Conservation (phyloP, 2,329 filamentous ascomycete species). For the Sporothrix protearum region DNA sequence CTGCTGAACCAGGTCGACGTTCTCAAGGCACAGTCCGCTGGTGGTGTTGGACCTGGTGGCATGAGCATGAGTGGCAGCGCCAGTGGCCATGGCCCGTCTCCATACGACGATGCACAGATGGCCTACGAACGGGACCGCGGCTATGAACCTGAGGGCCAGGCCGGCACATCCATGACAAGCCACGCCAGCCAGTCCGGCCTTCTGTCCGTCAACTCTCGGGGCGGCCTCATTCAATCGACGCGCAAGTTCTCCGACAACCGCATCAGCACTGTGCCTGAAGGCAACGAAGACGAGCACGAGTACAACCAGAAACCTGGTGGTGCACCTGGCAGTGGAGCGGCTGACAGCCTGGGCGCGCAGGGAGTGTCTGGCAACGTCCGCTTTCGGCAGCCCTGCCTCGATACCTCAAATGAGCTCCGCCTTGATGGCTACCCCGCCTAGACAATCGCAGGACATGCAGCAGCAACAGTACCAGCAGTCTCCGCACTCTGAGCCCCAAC, state of each 20-base stretch:
- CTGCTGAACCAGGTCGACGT: constrained; percentile 88
- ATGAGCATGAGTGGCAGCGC: constrained; percentile 31
- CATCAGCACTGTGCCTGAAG: constrained; percentile 85
- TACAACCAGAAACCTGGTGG: constrained; percentile 40
- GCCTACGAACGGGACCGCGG: constrained; percentile 67
- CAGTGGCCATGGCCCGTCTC: constrained; percentile 52
- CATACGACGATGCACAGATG: constrained; percentile 59
- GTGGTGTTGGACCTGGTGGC: constrained; percentile 30
- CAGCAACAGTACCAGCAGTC: constrained; percentile 14
- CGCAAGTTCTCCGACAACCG: constrained; percentile 69
- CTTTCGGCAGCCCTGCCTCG: constrained; percentile 18
- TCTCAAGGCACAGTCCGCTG: constrained; percentile 60
- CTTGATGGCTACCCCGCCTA: constrained; percentile 44
- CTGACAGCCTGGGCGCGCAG: constrained; percentile 46
- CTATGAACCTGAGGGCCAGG: constrained; percentile 80
- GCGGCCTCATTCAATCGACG: constrained; percentile 32
- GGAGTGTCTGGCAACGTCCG: constrained; percentile 49
- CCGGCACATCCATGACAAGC: constrained; percentile 69
- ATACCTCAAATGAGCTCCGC: constrained; percentile 24
- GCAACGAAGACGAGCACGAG: constrained; percentile 70
- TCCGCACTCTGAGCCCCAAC: constrained; percentile 17
- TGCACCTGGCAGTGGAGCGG: constrained; percentile 55
- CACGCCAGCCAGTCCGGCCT: constrained; percentile 73
- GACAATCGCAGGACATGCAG: background rate
- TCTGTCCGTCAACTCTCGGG: constrained; percentile 58